phyloP scores from a whole-genome alignment of 1,284 basidiomycete species.

The Kalmanozyma brasiliensis region DNA sequence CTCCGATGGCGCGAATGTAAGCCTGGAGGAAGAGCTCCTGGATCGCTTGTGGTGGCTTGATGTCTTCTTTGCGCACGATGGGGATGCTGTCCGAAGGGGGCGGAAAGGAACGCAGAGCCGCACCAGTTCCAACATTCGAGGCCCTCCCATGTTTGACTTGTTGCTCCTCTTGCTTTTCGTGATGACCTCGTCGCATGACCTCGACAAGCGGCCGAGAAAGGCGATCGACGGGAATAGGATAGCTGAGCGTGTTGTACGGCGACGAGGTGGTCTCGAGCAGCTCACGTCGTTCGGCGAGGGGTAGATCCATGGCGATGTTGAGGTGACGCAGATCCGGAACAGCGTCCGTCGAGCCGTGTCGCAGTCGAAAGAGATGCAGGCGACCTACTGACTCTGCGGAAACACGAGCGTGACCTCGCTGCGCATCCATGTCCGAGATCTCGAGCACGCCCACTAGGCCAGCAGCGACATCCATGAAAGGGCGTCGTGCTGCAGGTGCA shows the following conservation, averaged over 20 bases:
- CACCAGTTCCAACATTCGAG: neutral
- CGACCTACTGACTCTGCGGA: constrained; percentile 5
- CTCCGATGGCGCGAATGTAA: constrained; percentile 22
- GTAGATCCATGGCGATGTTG: constrained; percentile 28
- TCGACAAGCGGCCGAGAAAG: constrained; percentile 25
- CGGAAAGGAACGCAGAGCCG: neutral
- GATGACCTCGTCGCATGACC: constrained; percentile 12
- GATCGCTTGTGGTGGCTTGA: constrained; percentile 24
- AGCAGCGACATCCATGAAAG: constrained; percentile 43
- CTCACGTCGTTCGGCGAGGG: constrained; percentile 16
- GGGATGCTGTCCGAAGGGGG: constrained; percentile 15
- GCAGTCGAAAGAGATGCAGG: constrained; percentile 34
- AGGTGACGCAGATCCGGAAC: constrained; percentile 31
- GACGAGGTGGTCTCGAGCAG: constrained; percentile 20
- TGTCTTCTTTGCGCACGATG: constrained; percentile 22
- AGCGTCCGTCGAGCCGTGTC: neutral
- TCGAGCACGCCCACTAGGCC: constrained; percentile 39
- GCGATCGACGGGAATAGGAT: constrained; percentile 40
- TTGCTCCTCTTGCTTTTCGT: constrained; percentile 1
- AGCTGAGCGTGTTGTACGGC: constrained; percentile 33
- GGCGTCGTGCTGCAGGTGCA: constrained; percentile 18
- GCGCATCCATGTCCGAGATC: constrained; percentile 1
- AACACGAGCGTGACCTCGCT: neutral
- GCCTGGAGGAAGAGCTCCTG: constrained; percentile 30
- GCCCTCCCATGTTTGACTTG: neutral